Conservation (phyloP, 2,329 filamentous ascomycete genomes). For the Zymoseptoria ardabiliae region DNA sequence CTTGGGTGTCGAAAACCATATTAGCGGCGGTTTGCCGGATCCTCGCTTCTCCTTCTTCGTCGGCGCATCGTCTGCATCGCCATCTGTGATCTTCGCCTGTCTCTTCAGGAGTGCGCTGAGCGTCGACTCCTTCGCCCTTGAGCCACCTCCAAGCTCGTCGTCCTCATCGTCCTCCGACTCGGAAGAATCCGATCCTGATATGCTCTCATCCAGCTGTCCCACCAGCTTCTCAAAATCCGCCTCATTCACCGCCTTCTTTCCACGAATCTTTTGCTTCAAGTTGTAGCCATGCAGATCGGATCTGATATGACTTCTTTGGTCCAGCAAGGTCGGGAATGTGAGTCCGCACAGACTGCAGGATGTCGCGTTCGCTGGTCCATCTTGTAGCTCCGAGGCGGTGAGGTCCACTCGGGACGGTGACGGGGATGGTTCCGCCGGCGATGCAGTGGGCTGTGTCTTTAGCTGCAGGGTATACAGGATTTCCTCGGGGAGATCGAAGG, state of each 20-base stretch:
- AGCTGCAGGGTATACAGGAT: slow-evolving; percentile 61
- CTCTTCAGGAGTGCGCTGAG: slow-evolving; percentile 72
- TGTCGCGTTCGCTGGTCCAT: slow-evolving; percentile 52
- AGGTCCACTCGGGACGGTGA: slow-evolving; percentile 12
- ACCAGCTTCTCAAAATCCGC: slow-evolving; percentile 79
- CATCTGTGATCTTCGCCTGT: slow-evolving; percentile 65
- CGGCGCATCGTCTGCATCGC: slow-evolving; percentile 42
- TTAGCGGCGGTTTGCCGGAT: slow-evolving; percentile 62
- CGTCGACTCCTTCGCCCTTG: slow-evolving; percentile 56
- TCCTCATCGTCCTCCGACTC: slow-evolving; percentile 62
- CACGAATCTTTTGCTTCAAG: slow-evolving; percentile 80
- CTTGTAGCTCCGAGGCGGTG: slow-evolving; percentile 29
- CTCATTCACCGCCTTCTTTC: slow-evolving; percentile 65
- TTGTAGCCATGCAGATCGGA: slow-evolving; percentile 94
- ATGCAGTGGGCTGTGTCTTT: slow-evolving; percentile 41
- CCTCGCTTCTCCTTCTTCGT: slow-evolving; percentile 46
- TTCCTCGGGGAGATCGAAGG: slow-evolving; percentile 74
- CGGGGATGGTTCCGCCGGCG: slow-evolving; percentile 21
- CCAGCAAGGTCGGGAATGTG: slow-evolving; percentile 62
- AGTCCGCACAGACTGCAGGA: slow-evolving; percentile 75
- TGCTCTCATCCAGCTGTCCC: slow-evolving; percentile 78
- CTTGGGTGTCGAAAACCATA: slow-evolving; percentile 76
- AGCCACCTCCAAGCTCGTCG: slow-evolving; percentile 43
- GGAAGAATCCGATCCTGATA: slow-evolving; percentile 67
- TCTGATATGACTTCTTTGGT: slow-evolving; percentile 78